phyloP scores from a whole-genome alignment of 495 filamentous ascomycete genomes.

The Clohesyomyces aquaticus region DNA sequence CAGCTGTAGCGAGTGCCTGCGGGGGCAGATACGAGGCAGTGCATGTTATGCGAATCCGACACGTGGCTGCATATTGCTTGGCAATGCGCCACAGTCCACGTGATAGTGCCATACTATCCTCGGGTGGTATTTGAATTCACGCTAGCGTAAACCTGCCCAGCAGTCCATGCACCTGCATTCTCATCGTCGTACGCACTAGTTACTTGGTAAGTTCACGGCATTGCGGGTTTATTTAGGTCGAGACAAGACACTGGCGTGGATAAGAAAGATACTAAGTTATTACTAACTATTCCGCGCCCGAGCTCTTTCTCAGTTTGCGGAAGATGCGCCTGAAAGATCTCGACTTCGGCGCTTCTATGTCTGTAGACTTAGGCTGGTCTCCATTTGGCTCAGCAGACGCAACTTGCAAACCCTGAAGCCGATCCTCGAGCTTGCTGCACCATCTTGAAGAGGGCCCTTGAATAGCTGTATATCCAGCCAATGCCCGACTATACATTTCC shows the following conservation, averaged over 20 bases:
- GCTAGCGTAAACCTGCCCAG: neutral
- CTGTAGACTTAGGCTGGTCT: conserved; percentile 1
- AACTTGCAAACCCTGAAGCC: conserved; percentile 1
- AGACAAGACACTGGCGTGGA: neutral
- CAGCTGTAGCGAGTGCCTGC: neutral
- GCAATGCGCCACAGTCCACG: neutral
- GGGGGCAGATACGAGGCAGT: neutral
- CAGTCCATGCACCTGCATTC: neutral
- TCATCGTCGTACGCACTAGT: neutral
- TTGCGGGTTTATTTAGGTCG: conserved; percentile 1
- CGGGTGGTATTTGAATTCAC: conserved; percentile 1
- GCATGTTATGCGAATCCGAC: neutral
- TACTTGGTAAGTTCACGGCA: conserved; percentile 1
- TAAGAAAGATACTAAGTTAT: conserved; percentile 1
- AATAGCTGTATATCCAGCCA: neutral
- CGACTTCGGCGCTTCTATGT: neutral
- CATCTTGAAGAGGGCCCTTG: neutral
- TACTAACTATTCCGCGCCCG: neutral
- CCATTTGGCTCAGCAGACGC: neutral
- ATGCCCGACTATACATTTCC: neutral
- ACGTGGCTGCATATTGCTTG: neutral
- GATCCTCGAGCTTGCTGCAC: neutral
- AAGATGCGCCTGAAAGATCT: conserved; percentile 1
- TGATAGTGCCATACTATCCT: conserved; percentile 1
- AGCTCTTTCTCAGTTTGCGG: conserved; percentile 1